Evolutionary conservation across 495 filamentous ascomycete genomes (phyloP).

Genomic region (Letharia columbiana): DNA sequence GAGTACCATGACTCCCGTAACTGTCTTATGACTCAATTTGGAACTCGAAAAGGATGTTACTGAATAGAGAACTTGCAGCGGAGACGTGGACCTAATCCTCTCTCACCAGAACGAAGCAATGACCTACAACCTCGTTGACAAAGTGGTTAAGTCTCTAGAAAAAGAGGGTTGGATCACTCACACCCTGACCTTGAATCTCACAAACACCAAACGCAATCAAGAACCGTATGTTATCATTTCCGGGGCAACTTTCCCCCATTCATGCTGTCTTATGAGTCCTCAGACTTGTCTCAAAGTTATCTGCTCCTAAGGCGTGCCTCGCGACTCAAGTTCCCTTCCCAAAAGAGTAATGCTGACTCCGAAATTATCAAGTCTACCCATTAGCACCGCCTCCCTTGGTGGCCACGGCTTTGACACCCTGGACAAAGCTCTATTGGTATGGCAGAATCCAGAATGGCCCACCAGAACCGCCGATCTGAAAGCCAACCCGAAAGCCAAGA

Average conservation of each 20-base stretch:
- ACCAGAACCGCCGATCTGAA: conserved; percentile 30
- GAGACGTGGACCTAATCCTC: conserved; percentile 82
- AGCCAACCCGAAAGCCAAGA: conserved; percentile 37
- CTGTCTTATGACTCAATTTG: neutral
- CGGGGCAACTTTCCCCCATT: too few relatives aligned
- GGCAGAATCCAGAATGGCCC: conserved; percentile 68
- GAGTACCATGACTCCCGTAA: neutral
- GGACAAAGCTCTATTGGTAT: conserved; percentile 88
- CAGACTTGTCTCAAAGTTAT: too few relatives aligned
- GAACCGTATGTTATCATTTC: conserved; percentile 33
- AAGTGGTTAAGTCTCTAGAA: conserved; percentile 64
- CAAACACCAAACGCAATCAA: conserved; percentile 62
- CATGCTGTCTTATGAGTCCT: too few relatives aligned
- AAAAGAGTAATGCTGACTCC: too few relatives aligned
- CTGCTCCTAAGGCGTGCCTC: too few relatives aligned
- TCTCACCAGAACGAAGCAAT: conserved; percentile 62
- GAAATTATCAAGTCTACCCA: conserved; percentile 33
- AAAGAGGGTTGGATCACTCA: conserved; percentile 66
- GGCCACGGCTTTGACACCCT: conserved; percentile 69
- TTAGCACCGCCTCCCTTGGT: conserved; percentile 33
- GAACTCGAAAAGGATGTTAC: neutral
- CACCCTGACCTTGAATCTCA: conserved; percentile 59
- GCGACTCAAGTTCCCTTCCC: too few relatives aligned
- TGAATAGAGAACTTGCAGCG: conserved; percentile 26
- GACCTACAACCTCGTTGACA: conserved; percentile 57